Evolutionary conservation across 768 basidiomycete species (phyloP), one percentile per base, ranked within the genome.

Genomic region (Mrakia gelida): DNA sequence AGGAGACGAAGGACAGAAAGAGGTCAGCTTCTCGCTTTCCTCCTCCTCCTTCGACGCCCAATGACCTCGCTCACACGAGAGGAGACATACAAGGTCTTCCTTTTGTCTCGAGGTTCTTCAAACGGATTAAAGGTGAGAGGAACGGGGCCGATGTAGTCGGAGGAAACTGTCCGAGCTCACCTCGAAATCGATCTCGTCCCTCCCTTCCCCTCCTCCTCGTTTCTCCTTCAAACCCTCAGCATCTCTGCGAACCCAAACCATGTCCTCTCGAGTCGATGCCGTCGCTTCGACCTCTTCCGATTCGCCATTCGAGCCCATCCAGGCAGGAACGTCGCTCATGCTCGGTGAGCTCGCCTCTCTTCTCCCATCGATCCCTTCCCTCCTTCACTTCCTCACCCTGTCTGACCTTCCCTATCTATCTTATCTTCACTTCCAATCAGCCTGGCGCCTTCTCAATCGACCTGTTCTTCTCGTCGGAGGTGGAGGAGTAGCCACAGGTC

Each of bases 401-500:
- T 67, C 32, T 67, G 32, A 67, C 65, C 68, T 41, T 45, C 67
- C 71, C n/a, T 7, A 26, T 38, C 30, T 45, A 9, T 32, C n/a
- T 73, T 61, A 5, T 34, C 34, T 28, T 59, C 56, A 5, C 10
- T 95, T 98, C 65, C 54, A 23, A 38, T 38, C 45, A 80, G 96
- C 97, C 52, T 97, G 93, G 92, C 95, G 96, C 84, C 91, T 98
- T 84, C 90, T 89, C 77, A 86, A 88, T 81, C 94, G 92, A 81
- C 88, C 86, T 28, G 93, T 97, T 67, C 91, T 98, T 82, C 89
- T 98, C 81, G 89, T 98, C 80, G 97, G 97, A 62, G 97, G 96
- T 13, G 97, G 97, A 70, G 90, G 91, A 78, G 92, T 99, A 72
- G 96, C 95, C 3, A 90, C 94, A 3, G 90, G 92, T 73, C 90